These are phyloP conservation scores for Cercospora zeae-maydis DNA, from an alignment of 2,329 filamentous ascomycete genomes.

Conservation along the genomic window DNA sequence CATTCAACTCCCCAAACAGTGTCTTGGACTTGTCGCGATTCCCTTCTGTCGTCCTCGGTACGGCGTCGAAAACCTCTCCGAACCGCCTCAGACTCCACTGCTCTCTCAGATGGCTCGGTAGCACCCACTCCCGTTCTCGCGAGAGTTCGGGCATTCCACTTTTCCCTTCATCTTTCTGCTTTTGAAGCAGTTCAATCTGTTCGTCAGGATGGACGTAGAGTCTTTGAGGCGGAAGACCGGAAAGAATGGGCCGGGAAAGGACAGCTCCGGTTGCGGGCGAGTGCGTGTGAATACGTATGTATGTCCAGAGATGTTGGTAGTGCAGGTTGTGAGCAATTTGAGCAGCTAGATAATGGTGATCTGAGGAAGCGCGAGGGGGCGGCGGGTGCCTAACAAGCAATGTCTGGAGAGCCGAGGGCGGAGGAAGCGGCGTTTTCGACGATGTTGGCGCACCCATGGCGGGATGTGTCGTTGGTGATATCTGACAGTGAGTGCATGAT, in stretches of 20 bases:
- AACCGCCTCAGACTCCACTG: constrained; percentile 66
- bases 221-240: constrained; percentile 67
- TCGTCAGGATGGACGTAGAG: constrained; percentile 80
- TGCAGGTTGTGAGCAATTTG: constrained; percentile 68
- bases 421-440: constrained; percentile 3
- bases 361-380: constrained; percentile 14
- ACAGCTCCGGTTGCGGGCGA: constrained; percentile 27
- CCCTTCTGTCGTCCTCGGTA: constrained; percentile 39
- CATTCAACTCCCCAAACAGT: constrained; percentile 18
- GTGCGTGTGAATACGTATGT: constrained; percentile 43
- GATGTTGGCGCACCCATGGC: constrained; percentile 7
- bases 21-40: constrained; percentile 24
- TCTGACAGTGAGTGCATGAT: not conserved
- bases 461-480: not conserved
- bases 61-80: constrained; percentile 63
- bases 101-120: constrained; percentile 69
- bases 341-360: constrained; percentile 51
- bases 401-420: constrained; percentile 22
- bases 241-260: constrained; percentile 62
- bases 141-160: constrained; percentile 30
- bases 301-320: constrained; percentile 72
- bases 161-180: constrained; percentile 41
- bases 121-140: constrained; percentile 67
- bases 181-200: constrained; percentile 67
- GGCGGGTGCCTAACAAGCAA: constrained; percentile 15